These are phyloP conservation scores for Euphorbia pulcherrima DNA, from an alignment of 345 rosid genomes.

Conservation along the genomic window DNA sequence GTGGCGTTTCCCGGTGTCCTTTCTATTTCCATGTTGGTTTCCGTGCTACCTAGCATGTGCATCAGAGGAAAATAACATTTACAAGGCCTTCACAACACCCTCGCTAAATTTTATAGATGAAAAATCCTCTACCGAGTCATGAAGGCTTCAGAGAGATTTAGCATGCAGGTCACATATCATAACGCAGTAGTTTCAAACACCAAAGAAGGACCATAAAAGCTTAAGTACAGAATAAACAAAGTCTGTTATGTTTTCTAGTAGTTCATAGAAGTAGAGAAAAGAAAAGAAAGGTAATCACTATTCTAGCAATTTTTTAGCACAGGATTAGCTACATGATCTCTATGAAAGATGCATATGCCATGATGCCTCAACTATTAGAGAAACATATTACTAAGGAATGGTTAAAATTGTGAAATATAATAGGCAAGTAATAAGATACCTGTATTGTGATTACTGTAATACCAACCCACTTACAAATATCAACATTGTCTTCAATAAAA, in stretches of 20 bases:
- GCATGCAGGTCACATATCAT: background rate
- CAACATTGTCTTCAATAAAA: conserved; percentile 62
- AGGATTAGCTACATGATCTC: background rate
- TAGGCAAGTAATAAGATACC: conserved; percentile 35
- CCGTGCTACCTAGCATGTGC: too few relatives aligned
- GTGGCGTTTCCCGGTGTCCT: too few relatives aligned
- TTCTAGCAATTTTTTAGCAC: background rate
- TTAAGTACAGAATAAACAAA: background rate
- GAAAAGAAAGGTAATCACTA: background rate
- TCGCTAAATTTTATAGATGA: background rate
- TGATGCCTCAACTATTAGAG: background rate
- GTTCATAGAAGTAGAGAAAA: background rate
- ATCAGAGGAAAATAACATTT: background rate
- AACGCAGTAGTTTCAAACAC: background rate
- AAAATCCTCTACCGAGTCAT: background rate
- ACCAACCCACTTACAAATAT: conserved; percentile 83
- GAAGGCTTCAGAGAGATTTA: background rate
- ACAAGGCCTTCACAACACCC: background rate
- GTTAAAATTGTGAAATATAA: background rate
- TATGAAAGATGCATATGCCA: background rate
- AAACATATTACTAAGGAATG: background rate
- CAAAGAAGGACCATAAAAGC: background rate
- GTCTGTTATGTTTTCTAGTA: background rate
- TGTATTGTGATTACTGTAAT: conserved; percentile 57
- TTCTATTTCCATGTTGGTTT: too few relatives aligned